A percentile compares a stretch with the other conserved stretches of the same genome.
Evolutionary conservation across 2,329 filamentous ascomycete species (phyloP).

Genomic region (Phyllosticta ampelicida): DNA sequence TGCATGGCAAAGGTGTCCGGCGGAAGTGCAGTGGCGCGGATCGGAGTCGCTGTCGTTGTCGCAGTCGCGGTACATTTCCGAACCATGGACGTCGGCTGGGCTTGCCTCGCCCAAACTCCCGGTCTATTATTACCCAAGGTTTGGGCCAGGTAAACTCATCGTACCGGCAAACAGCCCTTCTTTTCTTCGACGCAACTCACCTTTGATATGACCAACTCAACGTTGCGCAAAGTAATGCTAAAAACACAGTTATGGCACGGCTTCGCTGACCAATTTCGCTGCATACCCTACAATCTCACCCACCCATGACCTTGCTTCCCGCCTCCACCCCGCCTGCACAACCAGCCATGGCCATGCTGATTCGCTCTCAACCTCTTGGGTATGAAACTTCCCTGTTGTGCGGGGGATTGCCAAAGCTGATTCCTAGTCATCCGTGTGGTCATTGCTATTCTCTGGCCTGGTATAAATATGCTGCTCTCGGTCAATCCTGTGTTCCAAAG

Average conservation of each 20-base stretch:
- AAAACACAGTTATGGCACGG: no score
- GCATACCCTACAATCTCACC: not conserved
- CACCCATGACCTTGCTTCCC: not conserved
- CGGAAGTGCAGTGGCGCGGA: not conserved
- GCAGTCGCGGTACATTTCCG: no score
- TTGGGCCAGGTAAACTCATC: not conserved
- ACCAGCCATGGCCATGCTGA: not conserved
- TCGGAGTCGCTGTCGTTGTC: no score
- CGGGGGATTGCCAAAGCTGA: not conserved
- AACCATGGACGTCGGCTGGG: no score
- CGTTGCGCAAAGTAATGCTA: no score
- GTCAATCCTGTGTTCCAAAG: not conserved
- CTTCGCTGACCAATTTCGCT: not conserved
- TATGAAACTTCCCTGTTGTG: no score
- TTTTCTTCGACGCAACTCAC: no score
- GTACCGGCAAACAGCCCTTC: not conserved
- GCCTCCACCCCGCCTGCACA: not conserved
- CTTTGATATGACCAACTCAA: no score
- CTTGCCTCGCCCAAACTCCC: not conserved
- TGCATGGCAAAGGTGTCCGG: conserved; percentile 18
- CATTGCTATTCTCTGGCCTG: not conserved
- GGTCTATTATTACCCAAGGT: not conserved
- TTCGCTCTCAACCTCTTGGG: not conserved
- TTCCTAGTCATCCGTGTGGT: not conserved
- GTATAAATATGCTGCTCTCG: not conserved